Conservation (phyloP, 306 rosid genomes). For the Glycyrrhiza uralensis region DNA sequence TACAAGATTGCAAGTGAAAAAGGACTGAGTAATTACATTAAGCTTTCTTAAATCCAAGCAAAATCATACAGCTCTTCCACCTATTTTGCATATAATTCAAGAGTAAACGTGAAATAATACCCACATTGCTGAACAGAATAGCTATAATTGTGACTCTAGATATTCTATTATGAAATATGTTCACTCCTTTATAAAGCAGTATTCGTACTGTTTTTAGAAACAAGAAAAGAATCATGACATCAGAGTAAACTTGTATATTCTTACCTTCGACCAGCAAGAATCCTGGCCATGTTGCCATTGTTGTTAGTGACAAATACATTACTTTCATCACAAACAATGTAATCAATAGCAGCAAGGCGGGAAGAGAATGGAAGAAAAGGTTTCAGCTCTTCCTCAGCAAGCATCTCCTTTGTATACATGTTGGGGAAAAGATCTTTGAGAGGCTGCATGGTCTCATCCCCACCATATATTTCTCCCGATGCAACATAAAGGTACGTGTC, state of each 20-base stretch:
- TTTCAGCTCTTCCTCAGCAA: conserved; percentile 74
- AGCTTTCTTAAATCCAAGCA: not conserved
- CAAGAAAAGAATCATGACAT: conserved; percentile 1
- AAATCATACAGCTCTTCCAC: not conserved
- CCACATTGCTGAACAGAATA: not conserved
- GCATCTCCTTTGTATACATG: conserved; percentile 93
- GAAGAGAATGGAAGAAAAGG: conserved; percentile 87
- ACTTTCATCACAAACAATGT: conserved; percentile 90
- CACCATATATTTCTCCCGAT: conserved; percentile 98
- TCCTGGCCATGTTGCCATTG: conserved; percentile 98
- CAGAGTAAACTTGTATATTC: conserved; percentile 14
- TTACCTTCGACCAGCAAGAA: conserved; percentile 97
- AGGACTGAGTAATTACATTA: not conserved
- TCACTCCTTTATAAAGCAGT: not conserved
- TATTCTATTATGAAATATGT: not conserved
- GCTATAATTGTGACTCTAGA: not conserved
- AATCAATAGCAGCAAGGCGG: conserved; percentile 95
- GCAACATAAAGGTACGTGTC: conserved; percentile 90
- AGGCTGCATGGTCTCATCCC: conserved; percentile 90
- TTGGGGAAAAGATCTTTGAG: conserved; percentile 92
- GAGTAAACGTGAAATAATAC: not conserved
- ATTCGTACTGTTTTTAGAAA: not conserved
- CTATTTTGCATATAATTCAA: not conserved
- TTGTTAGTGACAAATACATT: conserved; percentile 96
- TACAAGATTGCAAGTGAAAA: not conserved